Base-by-base conservation (phyloP, 2,329 filamentous ascomycete genomes). In the Xylaria sp. region DNA sequence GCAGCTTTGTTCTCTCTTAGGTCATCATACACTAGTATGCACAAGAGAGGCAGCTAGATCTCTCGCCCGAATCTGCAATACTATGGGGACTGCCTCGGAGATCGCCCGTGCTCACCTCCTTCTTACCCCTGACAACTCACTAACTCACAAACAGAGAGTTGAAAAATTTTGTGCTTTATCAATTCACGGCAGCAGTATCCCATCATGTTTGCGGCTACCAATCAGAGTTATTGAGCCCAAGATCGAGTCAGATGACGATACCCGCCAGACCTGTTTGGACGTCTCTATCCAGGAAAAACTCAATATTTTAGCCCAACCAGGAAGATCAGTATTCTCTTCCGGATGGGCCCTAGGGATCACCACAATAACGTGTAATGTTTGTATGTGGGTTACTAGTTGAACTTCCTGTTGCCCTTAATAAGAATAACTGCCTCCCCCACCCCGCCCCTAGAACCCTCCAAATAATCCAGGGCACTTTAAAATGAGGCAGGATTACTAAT, bases 261-360 rank as follows among this genome's bases (percentile, higher is more conserved):
- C 57, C 20, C 67, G 55, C 31, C 65, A 72, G 45, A 36, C 49
- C 10, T 47, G 42, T n/a, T 63, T 31, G 33, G 7, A 11, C 7
- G n/a, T 20, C 5, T 29, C 22, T 74, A 75, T 79, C 13, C 80
- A 77, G 74, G 55, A 74, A 72, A 45, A 80, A 73, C 70, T 83
- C 84, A 73, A 77, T 13, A 63, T 56, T 6, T 74, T 82, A 22
- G 73, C 74, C 5, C 77, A 78, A 31, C 80, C 81, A 63, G 93
- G 92, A 72, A 79, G 84, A 60, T 89, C 89, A 22, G 90, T 93
- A 9, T 92, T 94, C 74, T 81, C 91, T 59, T 89, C 89, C 73
- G 91, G 91, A 17, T 94, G 92, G 92, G 83, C 83, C 10, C 79
- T 81, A 9, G 81, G 84, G 0, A 75, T 86, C 29, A 91, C 89